phyloP scores from a whole-genome alignment of 2,329 filamentous ascomycete genomes.

The Fonsecaea monophora region DNA sequence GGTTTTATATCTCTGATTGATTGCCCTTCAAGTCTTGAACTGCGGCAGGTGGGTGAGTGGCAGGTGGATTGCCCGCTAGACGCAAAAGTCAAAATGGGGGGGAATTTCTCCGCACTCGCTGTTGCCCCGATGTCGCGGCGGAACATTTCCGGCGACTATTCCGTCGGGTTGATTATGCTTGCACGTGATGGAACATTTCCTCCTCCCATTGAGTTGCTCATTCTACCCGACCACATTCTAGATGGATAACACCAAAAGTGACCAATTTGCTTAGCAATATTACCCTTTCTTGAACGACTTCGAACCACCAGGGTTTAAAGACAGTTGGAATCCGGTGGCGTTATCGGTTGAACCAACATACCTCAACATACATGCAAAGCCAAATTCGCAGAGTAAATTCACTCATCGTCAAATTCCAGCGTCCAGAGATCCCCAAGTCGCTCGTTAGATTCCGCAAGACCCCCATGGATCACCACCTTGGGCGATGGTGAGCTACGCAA shows the following conservation, averaged over 20 bases:
- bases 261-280: too few species aligned
- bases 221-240: too few species aligned
- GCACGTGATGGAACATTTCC: not conserved
- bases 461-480: slow-evolving; percentile 57
- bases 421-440: slow-evolving; percentile 59
- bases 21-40: too few species aligned
- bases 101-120: slow-evolving; percentile 1
- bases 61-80: too few species aligned
- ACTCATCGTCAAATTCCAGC: not conserved
- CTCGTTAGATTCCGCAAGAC: slow-evolving; percentile 60
- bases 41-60: too few species aligned
- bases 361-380: not conserved
- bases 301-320: too few species aligned
- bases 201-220: too few species aligned
- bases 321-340: too few species aligned
- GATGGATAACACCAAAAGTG: too few species aligned
- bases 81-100: not conserved
- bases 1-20: too few species aligned
- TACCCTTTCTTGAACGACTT: too few species aligned
- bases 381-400: not conserved
- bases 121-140: slow-evolving; percentile 5
- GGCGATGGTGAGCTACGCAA: slow-evolving; percentile 34
- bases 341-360: not conserved
- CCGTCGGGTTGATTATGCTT: not conserved
- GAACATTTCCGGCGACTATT: slow-evolving; percentile 2